These are phyloP conservation scores for Talaromyces trachyspermus DNA, from an alignment of 495 filamentous ascomycete species.

Conservation along the genomic window DNA sequence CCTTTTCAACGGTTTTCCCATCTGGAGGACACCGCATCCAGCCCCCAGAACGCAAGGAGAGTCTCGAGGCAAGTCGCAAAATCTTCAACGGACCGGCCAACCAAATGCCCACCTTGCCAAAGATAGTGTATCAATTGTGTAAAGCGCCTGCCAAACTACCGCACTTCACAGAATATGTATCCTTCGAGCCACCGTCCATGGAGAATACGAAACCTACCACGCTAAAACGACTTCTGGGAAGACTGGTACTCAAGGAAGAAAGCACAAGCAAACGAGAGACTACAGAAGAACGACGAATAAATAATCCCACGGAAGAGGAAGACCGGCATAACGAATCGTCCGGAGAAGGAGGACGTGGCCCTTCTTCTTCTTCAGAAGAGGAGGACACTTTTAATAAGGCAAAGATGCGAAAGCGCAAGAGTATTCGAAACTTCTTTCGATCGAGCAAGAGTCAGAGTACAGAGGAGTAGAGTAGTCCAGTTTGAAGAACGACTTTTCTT, in stretches of 20 bases:
- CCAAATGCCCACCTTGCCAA: neutral
- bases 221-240: neutral
- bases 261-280: no score
- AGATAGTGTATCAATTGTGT: conserved; percentile 1
- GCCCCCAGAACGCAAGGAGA: conserved; percentile 21
- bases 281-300: no score
- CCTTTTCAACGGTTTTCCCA: conserved; percentile 13
- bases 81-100: conserved; percentile 5
- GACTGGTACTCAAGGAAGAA: neutral
- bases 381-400: neutral
- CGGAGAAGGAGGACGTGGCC: neutral
- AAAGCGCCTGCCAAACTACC: neutral
- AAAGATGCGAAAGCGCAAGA: conserved; percentile 1
- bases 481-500: no score
- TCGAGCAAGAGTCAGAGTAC: no score
- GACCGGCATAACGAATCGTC: neutral
- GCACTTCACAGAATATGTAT: neutral
- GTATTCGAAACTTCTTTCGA: conserved; percentile 4
- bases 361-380: neutral
- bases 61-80: conserved; percentile 18
- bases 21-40: conserved; percentile 21
- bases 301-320: no score
- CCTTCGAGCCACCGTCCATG: neutral
- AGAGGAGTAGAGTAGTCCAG: no score
- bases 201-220: neutral